Conservation (phyloP, 148 eudicot species). For the Rhododendron simsii region DNA sequence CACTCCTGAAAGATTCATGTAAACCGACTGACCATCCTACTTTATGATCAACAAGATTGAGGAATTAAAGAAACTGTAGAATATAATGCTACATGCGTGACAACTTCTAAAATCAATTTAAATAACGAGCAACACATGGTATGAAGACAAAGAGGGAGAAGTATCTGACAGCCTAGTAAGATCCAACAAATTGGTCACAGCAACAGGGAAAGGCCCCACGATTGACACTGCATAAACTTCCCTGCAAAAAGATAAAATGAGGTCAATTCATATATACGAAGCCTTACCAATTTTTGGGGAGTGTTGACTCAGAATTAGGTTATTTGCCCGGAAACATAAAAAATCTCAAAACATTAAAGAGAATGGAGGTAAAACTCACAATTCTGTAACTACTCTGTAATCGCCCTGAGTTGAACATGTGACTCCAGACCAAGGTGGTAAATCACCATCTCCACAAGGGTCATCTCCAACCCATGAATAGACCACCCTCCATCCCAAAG, state of each 20-base stretch:
- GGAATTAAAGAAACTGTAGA: not conserved
- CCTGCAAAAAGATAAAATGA: constrained; percentile 39
- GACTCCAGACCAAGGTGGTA: constrained; percentile 97
- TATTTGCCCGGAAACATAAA: not conserved
- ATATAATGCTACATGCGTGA: not conserved
- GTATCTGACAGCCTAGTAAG: constrained; percentile 84
- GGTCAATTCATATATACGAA: not conserved
- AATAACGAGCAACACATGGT: not conserved
- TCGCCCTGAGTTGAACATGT: constrained; percentile 62
- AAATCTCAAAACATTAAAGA: not conserved
- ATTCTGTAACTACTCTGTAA: constrained; percentile 62
- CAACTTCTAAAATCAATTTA: not conserved
- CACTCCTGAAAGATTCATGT: not conserved
- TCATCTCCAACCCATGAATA: constrained; percentile 99
- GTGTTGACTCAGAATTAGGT: not conserved
- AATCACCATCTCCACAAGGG: constrained; percentile 97
- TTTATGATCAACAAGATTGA: not conserved
- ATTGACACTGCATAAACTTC: constrained; percentile 98
- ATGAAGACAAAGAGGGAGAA: not conserved
- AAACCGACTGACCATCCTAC: not conserved
- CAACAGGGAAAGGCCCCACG: constrained; percentile 96
- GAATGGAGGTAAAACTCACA: constrained; percentile 29
- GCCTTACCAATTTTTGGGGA: not conserved
- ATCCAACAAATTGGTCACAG: constrained; percentile 93
- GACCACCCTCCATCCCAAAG: constrained; percentile 99